These are phyloP conservation scores for Epichloe amarillans DNA, from an alignment of 2,329 filamentous ascomycete genomes.

Conservation along the genomic window DNA sequence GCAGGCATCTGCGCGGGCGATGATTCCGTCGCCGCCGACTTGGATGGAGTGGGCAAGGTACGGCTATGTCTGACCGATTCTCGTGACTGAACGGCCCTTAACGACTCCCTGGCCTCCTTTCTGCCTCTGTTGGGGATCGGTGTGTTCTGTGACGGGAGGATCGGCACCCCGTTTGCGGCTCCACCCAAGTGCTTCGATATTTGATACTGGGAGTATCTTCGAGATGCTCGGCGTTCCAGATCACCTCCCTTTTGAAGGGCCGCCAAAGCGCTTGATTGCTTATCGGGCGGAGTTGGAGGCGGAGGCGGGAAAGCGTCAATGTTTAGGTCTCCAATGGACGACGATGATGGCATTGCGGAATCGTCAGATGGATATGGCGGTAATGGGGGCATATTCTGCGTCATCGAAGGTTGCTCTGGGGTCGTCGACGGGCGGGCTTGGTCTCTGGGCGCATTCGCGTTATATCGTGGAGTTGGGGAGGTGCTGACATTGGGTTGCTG, in stretches of 20 bases:
- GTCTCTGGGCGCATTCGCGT: constrained; percentile 29
- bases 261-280: constrained; percentile 78
- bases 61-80: constrained; percentile 38
- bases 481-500: constrained; percentile 18
- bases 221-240: constrained; percentile 79
- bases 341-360: constrained; percentile 31
- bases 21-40: constrained; percentile 32
- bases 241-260: constrained; percentile 86
- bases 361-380: constrained; percentile 57
- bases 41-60: constrained; percentile 32
- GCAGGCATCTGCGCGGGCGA: constrained; percentile 48
- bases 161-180: constrained; percentile 68
- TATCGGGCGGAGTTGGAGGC: constrained; percentile 52
- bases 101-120: constrained; percentile 66
- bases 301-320: constrained; percentile 60
- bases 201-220: constrained; percentile 91
- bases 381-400: constrained; percentile 64
- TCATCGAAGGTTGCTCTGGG: constrained; percentile 52
- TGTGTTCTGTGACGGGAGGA: constrained; percentile 71
- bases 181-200: constrained; percentile 86
- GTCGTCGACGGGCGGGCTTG: constrained; percentile 35
- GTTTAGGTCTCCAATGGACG: constrained; percentile 30
- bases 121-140: constrained; percentile 76
- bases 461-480: constrained; percentile 36
- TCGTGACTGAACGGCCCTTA: constrained; percentile 51